A percentile compares a stretch with the other conserved stretches of the same genome.
Evolutionary conservation across 805 yeast species (phyloP).

Genomic region (Hyphopichia homilentoma): DNA sequence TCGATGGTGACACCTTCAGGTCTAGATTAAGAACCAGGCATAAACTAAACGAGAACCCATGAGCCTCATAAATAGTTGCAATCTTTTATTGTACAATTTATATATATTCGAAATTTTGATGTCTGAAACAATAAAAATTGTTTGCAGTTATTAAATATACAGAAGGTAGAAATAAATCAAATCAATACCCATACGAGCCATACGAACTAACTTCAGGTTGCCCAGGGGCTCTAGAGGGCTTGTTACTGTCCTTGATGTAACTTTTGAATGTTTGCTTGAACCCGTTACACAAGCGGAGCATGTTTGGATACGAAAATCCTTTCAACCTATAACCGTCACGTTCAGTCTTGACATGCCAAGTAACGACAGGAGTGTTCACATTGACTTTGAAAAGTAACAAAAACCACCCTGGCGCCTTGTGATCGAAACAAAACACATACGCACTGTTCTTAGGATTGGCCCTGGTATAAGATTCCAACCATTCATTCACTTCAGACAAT

Average conservation of each 20-base stretch:
- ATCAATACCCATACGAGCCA: conserved; percentile 22
- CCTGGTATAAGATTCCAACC: conserved; percentile 83
- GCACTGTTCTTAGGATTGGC: conserved; percentile 90
- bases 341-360: conserved; percentile 90
- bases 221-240: conserved; percentile 11
- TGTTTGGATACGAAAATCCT: conserved; percentile 83
- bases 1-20: conserved; percentile 66
- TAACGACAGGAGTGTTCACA: conserved; percentile 60
- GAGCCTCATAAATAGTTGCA: no score
- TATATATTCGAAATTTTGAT: no score
- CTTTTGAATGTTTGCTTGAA: conserved; percentile 67
- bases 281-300: conserved; percentile 86
- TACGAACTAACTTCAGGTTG: conserved; percentile 13
- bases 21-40: conserved; percentile 47
- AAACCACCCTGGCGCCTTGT: conserved; percentile 93
- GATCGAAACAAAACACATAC: conserved; percentile 87
- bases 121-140: no score
- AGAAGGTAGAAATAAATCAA: no score
- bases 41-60: neutral
- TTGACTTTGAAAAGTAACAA: conserved; percentile 80
- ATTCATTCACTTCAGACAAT: conserved; percentile 72
- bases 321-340: conserved; percentile 82
- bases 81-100: no score
- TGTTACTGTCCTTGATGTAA: conserved; percentile 18
- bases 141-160: no score